phyloP scores from a whole-genome alignment of 768 basidiomycete species.

The Austroboletus festivus region DNA sequence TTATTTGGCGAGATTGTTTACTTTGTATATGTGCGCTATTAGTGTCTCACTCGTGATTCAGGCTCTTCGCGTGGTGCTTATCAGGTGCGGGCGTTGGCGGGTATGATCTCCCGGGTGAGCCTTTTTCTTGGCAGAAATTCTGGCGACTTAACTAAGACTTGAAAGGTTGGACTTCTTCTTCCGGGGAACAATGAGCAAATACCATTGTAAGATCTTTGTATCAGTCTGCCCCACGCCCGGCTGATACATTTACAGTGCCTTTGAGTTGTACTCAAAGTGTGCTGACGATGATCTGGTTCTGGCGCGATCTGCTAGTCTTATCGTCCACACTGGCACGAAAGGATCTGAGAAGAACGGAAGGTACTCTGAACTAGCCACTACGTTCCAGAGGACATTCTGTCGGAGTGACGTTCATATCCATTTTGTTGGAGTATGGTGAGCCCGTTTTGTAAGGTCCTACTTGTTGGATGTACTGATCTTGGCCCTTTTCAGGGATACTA shows the following conservation, averaged over 20 bases:
- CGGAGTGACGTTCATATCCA: slow-evolving; percentile 35
- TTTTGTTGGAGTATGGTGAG: slow-evolving; percentile 41
- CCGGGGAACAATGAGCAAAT: slow-evolving; percentile 42
- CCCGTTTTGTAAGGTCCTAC: too few relatives aligned
- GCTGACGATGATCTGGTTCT: slow-evolving; percentile 13
- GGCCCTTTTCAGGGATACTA: slow-evolving; percentile 39
- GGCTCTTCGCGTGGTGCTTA: slow-evolving; percentile 50
- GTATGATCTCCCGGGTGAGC: slow-evolving; percentile 41
- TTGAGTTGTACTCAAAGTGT: slow-evolving; percentile 35
- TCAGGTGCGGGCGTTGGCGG: slow-evolving; percentile 42
- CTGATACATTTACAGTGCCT: slow-evolving; percentile 30
- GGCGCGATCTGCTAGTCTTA: slow-evolving; percentile 8
- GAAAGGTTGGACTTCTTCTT: slow-evolving; percentile 40
- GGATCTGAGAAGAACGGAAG: slow-evolving; percentile 10
- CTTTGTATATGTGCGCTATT: background rate
- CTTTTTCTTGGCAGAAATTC: background rate
- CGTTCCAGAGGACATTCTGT: slow-evolving; percentile 38
- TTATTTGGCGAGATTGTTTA: slow-evolving; percentile 34
- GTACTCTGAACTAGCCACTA: slow-evolving; percentile 20
- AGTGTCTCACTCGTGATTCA: slow-evolving; percentile 14
- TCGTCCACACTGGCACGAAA: slow-evolving; percentile 5
- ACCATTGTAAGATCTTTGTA: slow-evolving; percentile 30
- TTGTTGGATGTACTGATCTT: background rate
- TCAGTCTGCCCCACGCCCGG: background rate
- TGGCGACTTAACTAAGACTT: background rate